Evolutionary conservation across 805 yeast genomes (phyloP).

Genomic region (Jamesozyma hellenica): DNA sequence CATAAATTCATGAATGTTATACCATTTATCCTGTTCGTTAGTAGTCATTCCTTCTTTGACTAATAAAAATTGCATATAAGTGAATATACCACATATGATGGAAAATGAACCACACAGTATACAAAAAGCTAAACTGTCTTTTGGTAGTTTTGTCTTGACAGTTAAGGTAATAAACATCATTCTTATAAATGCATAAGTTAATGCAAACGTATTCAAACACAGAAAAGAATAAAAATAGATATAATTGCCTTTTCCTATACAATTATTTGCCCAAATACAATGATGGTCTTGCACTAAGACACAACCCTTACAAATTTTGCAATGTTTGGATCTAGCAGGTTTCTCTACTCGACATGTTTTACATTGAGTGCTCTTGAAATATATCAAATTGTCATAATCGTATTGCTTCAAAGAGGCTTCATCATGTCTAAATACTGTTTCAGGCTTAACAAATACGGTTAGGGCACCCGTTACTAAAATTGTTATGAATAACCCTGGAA

Average conservation of each 20-base stretch:
- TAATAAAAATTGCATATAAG: constrained; percentile 38
- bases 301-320: constrained; percentile 57
- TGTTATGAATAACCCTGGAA: constrained; percentile 16
- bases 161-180: constrained; percentile 7
- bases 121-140: constrained; percentile 29
- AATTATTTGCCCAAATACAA: constrained; percentile 63
- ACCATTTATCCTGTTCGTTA: constrained; percentile 68
- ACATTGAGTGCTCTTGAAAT: constrained; percentile 41
- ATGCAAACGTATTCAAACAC: constrained; percentile 36
- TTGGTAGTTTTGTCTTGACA: constrained; percentile 9
- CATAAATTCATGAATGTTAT: constrained; percentile 43
- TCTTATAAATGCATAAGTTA: constrained; percentile 37
- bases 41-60: constrained; percentile 64
- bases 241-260: constrained; percentile 61
- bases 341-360: constrained; percentile 51
- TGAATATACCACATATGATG: constrained; percentile 36
- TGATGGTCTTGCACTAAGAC: constrained; percentile 62
- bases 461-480: constrained; percentile 15
- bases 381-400: constrained; percentile 43
- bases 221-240: constrained; percentile 51
- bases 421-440: constrained; percentile 4
- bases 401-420: constrained; percentile 13
- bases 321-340: constrained; percentile 68
- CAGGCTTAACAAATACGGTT: constrained; percentile 16
- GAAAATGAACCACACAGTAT: constrained; percentile 38